Conservation (phyloP, 164 flowering plant species). For the Platanus orientalis region DNA sequence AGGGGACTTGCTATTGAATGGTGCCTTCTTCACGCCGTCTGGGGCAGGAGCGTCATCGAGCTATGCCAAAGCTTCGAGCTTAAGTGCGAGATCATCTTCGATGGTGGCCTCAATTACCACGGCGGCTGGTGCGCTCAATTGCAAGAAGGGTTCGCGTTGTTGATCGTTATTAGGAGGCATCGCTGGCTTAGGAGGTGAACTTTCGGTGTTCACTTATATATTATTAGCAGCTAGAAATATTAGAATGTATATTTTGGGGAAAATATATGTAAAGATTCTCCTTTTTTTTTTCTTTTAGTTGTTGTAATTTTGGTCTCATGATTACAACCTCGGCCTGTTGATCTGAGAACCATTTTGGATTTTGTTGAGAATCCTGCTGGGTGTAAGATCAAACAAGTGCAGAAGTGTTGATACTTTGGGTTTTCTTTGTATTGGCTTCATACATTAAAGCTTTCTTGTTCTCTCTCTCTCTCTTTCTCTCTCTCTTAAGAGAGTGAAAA, state of each 20-base stretch:
- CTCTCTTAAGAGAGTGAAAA: too few relatives aligned
- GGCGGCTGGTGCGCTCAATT: constrained; percentile 49
- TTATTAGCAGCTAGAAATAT: too few relatives aligned
- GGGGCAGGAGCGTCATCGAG: constrained; percentile 63
- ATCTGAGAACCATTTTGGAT: constrained; percentile 1
- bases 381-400: constrained; percentile 1
- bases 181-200: too few relatives aligned
- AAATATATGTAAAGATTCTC: too few relatives aligned
- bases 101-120: constrained; percentile 45
- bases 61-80: constrained; percentile 68
- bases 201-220: too few relatives aligned
- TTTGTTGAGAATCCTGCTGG: not conserved
- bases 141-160: constrained; percentile 61
- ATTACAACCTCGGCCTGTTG: constrained; percentile 17
- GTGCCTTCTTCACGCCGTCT: constrained; percentile 62
- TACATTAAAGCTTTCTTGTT: not conserved
- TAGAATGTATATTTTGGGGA: too few relatives aligned
- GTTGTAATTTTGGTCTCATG: not conserved
- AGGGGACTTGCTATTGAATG: constrained; percentile 71
- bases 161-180: constrained; percentile 20
- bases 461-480: too few relatives aligned
- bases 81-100: constrained; percentile 57
- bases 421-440: not conserved
- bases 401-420: constrained; percentile 12
- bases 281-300: not conserved